Percentiles rank a stretch among this genome's conserved stretches.
Conservation (phyloP, 2,329 filamentous ascomycete species). For the Beauveria sp. region DNA sequence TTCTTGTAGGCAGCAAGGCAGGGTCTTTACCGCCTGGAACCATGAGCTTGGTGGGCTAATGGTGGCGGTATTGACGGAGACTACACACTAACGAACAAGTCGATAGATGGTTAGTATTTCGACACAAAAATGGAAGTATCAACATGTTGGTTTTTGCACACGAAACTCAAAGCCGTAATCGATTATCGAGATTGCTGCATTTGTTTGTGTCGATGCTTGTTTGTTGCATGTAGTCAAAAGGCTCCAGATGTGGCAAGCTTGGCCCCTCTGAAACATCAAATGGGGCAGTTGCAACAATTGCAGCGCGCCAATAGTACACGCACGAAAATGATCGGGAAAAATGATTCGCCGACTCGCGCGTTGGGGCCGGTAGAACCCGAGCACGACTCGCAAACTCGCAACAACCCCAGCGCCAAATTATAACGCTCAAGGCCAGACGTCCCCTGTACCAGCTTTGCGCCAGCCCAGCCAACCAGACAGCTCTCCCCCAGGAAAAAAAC, state of each 20-base stretch:
- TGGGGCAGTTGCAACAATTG: background rate
- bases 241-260: background rate
- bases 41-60: no score
- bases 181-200: slow-evolving; percentile 26
- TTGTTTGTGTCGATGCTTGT: slow-evolving; percentile 30
- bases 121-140: background rate
- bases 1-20: background rate
- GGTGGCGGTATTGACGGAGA: no score
- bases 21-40: background rate
- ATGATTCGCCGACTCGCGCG: slow-evolving; percentile 4
- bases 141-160: no score
- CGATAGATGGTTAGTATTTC: no score
- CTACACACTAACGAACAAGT: no score
- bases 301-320: background rate
- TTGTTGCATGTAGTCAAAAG: background rate
- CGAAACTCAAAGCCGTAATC: slow-evolving; percentile 13
- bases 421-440: background rate
- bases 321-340: slow-evolving; percentile 13
- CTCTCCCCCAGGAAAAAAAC: slow-evolving; percentile 5
- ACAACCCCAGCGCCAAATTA: background rate
- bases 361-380: slow-evolving; percentile 11
- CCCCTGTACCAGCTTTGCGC: background rate
- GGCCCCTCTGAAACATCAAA: background rate
- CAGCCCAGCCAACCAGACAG: background rate
- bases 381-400: background rate